phyloP scores from a whole-genome alignment of 305 asterid genomes.

The Solanum hybrid region DNA sequence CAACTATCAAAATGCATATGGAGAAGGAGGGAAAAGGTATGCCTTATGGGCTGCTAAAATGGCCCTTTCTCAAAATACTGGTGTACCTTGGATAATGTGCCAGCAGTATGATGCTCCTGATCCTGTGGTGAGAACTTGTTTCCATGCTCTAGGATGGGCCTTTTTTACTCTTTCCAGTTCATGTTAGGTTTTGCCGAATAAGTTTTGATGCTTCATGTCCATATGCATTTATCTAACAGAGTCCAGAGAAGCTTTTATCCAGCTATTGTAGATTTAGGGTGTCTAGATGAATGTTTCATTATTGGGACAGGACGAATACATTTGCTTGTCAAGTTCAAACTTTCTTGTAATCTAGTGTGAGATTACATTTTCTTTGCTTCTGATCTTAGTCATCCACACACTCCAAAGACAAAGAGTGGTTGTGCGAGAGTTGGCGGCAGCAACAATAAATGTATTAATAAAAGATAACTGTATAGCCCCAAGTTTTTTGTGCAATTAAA shows the following conservation, averaged over 20 bases:
- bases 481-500: not conserved
- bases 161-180: not conserved
- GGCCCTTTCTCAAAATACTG: slow-evolving; percentile 75
- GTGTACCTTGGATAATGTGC: slow-evolving; percentile 98
- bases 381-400: not conserved
- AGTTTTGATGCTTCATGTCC: not conserved
- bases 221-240: not conserved
- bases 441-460: not conserved
- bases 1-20: slow-evolving; percentile 73
- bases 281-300: not conserved
- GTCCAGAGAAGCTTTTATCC: not conserved
- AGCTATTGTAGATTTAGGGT: not conserved
- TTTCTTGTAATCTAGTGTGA: not conserved
- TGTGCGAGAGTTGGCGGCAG: not conserved
- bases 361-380: not conserved
- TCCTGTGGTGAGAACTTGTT: slow-evolving; percentile 47
- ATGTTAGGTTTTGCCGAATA: not conserved
- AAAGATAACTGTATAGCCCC: not conserved
- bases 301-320: not conserved
- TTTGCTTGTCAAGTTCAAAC: not conserved
- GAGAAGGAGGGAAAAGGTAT: slow-evolving; percentile 87
- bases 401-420: not conserved
- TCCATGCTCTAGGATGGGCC: not conserved
- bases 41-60: slow-evolving; percentile 82
- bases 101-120: slow-evolving; percentile 83